Evolutionary conservation across 768 basidiomycete species (phyloP), one percentile per base, ranked within the genome.

Genomic region (Podaxis sp.): DNA sequence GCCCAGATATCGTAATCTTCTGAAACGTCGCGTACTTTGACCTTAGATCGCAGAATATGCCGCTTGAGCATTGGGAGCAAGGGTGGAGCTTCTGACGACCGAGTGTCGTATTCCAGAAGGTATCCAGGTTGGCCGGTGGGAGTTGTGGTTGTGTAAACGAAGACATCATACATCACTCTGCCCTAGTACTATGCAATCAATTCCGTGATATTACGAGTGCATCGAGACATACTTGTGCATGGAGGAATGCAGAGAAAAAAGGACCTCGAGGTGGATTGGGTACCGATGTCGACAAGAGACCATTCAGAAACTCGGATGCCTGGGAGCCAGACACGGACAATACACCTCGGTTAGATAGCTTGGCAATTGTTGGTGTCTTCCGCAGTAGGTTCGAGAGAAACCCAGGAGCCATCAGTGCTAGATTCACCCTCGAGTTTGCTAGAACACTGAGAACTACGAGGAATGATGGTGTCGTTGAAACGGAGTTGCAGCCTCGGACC

Each of bases 21-120:
- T 3, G 92, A 87, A 3, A 89, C 89, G 69, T 93, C 89, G 58
- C 84, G 81, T 24, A 98, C 77, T 70, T 88, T 89, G 40, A 98
- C 93, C 71, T 93, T 96, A 13, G 95, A 89, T 4, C 96, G 89
- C 1, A 99, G 83, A 44, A 96, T 82, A 73, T 90, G 92, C 12
- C 88, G 87, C 70, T 93, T 95, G 65, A 99, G 80, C 63, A 90
- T 77, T n/a, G 86, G 70, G 13, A 88, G 73, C 30, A 97, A 79
- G 0, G 89, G 74, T 1, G 83, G 81, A 6, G 84, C 82, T 66
- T 87, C 84, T 30, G 88, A 82, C 1, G 82, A 72, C 52, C 85
- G 78, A 11, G 84, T 74, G 72, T 95, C 87, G 69, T 88, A 87
- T 71, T 93, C 92, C 63, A 93, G 73, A 52, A 93, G 74, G 71